A percentile compares a stretch with the other conserved stretches of the same genome.
phyloP scores from a whole-genome alignment of 805 yeast genomes.

The Saccharomycopsis sp. region DNA sequence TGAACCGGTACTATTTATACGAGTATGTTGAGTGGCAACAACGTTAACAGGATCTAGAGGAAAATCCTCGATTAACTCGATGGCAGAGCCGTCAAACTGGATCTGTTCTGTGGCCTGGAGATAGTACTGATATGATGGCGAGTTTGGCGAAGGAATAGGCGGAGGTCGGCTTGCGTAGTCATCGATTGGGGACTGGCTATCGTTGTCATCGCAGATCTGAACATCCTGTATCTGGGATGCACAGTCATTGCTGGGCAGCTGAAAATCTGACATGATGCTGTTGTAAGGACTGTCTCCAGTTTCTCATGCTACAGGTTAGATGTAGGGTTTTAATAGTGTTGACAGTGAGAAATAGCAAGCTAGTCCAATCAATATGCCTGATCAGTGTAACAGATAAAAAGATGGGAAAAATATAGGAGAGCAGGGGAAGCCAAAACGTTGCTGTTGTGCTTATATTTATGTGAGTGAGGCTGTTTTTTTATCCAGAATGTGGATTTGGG shows the following conservation, averaged over 20 bases:
- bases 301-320: background rate
- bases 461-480: background rate
- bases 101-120: slow-evolving; percentile 9
- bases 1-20: background rate
- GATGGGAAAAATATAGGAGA: too few species aligned
- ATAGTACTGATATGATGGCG: slow-evolving; percentile 24
- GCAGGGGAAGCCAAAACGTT: too few species aligned
- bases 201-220: background rate
- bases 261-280: background rate
- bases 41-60: background rate
- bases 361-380: too few species aligned
- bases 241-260: background rate
- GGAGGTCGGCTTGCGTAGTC: slow-evolving; percentile 38
- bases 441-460: too few species aligned
- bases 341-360: too few species aligned
- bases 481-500: background rate
- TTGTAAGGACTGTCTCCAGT: background rate
- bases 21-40: background rate
- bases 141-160: slow-evolving; percentile 29
- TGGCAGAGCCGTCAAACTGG: background rate
- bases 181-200: slow-evolving; percentile 16
- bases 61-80: background rate
- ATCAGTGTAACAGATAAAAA: too few species aligned
- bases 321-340: too few species aligned
- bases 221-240: background rate